Evolutionary conservation across 192 early-diverging fungal species (phyloP).

Genomic region (Entophlyctis luteolus): DNA sequence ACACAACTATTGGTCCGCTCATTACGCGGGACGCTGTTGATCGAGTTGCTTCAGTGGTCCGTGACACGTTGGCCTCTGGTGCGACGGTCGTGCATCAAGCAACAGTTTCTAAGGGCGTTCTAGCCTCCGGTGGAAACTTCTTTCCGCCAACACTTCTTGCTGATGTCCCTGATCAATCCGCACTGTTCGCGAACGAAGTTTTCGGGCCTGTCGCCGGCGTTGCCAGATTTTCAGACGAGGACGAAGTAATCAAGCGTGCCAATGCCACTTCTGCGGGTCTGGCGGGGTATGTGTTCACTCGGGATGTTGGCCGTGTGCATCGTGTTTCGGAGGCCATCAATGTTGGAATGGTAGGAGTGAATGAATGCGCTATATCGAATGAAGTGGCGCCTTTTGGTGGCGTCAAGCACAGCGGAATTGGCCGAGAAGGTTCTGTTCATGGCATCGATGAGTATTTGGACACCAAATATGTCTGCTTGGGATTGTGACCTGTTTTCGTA

Average conservation of each 20-base stretch:
- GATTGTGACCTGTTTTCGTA: too few relatives aligned
- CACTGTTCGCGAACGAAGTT: slow-evolving; percentile 72
- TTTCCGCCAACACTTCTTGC: slow-evolving; percentile 78
- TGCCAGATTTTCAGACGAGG: slow-evolving; percentile 71
- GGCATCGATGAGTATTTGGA: slow-evolving; percentile 69
- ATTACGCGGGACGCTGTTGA: slow-evolving; percentile 66
- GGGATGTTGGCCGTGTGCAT: slow-evolving; percentile 69
- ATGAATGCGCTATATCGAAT: slow-evolving; percentile 52
- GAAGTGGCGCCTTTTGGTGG: slow-evolving; percentile 69
- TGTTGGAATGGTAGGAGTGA: slow-evolving; percentile 88
- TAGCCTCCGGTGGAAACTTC: slow-evolving; percentile 60
- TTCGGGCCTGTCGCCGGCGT: slow-evolving; percentile 88
- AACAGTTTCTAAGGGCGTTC: not conserved
- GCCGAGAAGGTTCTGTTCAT: slow-evolving; percentile 64
- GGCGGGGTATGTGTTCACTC: slow-evolving; percentile 80
- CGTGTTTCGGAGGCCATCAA: slow-evolving; percentile 77
- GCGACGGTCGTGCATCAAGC: slow-evolving; percentile 36
- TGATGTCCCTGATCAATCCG: slow-evolving; percentile 65
- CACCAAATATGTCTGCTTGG: slow-evolving; percentile 60
- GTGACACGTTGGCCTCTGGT: slow-evolving; percentile 70
- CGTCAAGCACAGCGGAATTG: slow-evolving; percentile 68
- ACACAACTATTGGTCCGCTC: slow-evolving; percentile 73
- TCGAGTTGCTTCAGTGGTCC: slow-evolving; percentile 65
- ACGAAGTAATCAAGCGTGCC: slow-evolving; percentile 65
- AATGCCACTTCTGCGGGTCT: slow-evolving; percentile 74